These are phyloP conservation scores for Jimgerdemannia lactiflua DNA, from an alignment of 192 early-diverging fungal species.

Conservation along the genomic window DNA sequence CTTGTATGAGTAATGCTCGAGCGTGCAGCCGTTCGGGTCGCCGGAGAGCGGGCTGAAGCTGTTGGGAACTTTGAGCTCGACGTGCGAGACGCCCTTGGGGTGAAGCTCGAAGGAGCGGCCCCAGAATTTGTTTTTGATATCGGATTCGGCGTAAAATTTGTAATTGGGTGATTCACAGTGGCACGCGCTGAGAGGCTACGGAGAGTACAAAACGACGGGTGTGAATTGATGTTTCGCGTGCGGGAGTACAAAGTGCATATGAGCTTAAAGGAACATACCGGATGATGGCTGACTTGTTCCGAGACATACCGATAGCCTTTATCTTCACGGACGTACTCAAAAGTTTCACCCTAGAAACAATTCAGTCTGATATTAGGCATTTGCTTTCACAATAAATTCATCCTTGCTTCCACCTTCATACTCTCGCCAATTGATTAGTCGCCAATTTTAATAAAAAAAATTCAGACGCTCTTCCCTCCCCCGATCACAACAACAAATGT, in stretches of 20 bases:
- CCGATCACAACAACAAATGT: neutral
- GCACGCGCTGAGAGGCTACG: constrained; percentile 82
- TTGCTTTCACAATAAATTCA: no score
- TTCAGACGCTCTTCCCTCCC: neutral
- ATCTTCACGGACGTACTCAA: constrained; percentile 77
- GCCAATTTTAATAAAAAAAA: neutral
- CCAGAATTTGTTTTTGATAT: constrained; percentile 86
- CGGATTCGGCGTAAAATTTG: constrained; percentile 81
- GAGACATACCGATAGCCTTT: constrained; percentile 79
- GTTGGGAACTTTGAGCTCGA: constrained; percentile 67
- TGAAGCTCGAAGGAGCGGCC: constrained; percentile 80
- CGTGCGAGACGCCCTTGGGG: constrained; percentile 80
- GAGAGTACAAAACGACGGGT: neutral
- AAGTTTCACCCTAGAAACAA: constrained; percentile 69
- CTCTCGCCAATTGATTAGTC: no score
- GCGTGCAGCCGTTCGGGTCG: constrained; percentile 48
- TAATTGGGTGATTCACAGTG: constrained; percentile 82
- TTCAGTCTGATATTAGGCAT: no score
- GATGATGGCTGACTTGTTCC: constrained; percentile 90
- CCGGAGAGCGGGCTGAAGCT: constrained; percentile 27
- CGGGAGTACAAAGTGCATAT: neutral
- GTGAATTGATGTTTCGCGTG: neutral
- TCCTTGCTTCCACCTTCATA: no score
- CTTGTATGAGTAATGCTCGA: constrained; percentile 85
- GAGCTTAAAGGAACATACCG: constrained; percentile 41